Conservation (phyloP, 2,329 filamentous ascomycete species). For the Calonectria pseudoturangicola region DNA sequence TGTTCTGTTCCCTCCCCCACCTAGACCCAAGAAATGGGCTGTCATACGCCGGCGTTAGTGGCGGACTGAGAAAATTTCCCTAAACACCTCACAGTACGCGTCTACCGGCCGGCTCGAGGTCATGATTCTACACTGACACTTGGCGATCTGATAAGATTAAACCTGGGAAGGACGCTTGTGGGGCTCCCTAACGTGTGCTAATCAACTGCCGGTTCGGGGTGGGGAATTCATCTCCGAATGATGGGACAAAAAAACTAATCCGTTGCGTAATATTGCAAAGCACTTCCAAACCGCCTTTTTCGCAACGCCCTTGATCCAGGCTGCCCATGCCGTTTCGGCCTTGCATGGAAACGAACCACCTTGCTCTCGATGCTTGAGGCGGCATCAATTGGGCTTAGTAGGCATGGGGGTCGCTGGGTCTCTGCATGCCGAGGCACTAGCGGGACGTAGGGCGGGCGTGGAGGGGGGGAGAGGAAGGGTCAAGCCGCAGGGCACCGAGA, state of each 20-base stretch:
- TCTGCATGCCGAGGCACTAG: constrained; percentile 24
- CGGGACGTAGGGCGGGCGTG: constrained; percentile 1
- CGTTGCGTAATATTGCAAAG: constrained; percentile 11
- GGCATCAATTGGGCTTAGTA: constrained; percentile 21
- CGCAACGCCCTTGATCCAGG: neutral
- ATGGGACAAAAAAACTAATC: constrained; percentile 24
- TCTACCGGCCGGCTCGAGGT: neutral
- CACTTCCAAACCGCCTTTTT: neutral
- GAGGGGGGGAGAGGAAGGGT: neutral
- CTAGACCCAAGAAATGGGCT: constrained; percentile 15
- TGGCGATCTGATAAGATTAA: constrained; percentile 29
- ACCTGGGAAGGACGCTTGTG: constrained; percentile 11
- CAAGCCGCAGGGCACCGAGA: constrained; percentile 6
- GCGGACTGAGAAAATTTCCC: constrained; percentile 20
- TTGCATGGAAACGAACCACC: constrained; percentile 21
- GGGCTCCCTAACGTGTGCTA: constrained; percentile 23
- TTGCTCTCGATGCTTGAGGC: neutral
- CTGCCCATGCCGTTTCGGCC: neutral
- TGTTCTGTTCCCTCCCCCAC: neutral
- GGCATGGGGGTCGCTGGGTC: constrained; percentile 21
- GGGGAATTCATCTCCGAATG: constrained; percentile 24
- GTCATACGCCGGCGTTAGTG: constrained; percentile 17
- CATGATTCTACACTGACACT: constrained; percentile 4
- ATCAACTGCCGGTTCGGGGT: constrained; percentile 24
- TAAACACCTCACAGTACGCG: constrained; percentile 23